Evolutionary conservation across 805 yeast genomes (phyloP), one percentile per base, ranked within the genome.

Genomic region (Metschnikowia bowlesiae): DNA sequence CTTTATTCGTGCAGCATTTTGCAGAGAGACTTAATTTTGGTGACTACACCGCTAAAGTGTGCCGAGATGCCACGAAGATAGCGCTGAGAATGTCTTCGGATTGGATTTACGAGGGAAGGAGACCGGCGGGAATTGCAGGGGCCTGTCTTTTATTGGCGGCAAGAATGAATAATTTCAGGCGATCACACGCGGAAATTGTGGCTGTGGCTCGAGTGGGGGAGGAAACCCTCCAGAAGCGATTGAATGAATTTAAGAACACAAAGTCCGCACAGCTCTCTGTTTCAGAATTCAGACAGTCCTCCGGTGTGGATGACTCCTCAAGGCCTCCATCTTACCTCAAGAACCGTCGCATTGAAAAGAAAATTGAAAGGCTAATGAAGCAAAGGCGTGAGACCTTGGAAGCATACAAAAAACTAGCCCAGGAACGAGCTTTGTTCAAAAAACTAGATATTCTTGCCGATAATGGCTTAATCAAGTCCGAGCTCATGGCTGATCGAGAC

Each of bases 111-210:
- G 96, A 89, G 68, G 99, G 99, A 28, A 80, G 99, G 63, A 78
- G 98, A 54, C 99, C 99, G 0, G 98, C 99, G 0, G 99, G 99
- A 61, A 82, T 94, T 48, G 99, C 99, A 0, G 99, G 98, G 22
- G 99, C 99, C 0, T 90, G 97, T 68, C 75, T 94, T 1, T 65
- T 95, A 41, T 70, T 94, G 46, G 99, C 99, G 0, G 94, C 97
- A 2, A 79, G 99, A 68, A 95, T 94, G 98, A 94, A 94, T 69
- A 91, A 91, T 63, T 84, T 87, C 64, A 79, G 97, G 62, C 78
- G 98, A 62, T 85, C 96, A 2, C 96, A 92, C 65, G 80, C 91
- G 0, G 98, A 95, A 65, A 85, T 94, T 48, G 97, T 92, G 14
- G 92, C 95, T 0, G 94, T 94, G 7, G 92, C 98, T 1, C 96